phyloP scores from a whole-genome alignment of 805 yeast species.

The Wickerhamomyces strasburgensis region DNA sequence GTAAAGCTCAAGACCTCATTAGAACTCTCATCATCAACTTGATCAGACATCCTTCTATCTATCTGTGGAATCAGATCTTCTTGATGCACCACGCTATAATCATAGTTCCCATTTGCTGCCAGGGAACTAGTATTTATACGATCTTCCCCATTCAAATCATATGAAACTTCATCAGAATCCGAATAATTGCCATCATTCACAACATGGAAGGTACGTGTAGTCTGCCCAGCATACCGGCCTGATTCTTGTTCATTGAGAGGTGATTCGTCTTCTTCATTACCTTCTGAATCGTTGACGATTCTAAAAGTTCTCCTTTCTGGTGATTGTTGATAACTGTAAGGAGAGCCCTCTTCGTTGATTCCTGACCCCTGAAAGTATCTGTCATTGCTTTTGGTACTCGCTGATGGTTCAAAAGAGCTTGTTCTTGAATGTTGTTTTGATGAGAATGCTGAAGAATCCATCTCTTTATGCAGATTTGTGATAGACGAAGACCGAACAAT shows the following conservation, averaged over 20 bases:
- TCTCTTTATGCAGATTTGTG: background rate
- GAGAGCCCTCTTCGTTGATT: conserved; percentile 4
- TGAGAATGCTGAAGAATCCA: background rate
- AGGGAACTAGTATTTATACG: conserved; percentile 1
- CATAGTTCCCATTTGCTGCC: background rate
- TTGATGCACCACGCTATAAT: conserved; percentile 17
- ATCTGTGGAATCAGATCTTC: no score
- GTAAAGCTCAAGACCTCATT: conserved; percentile 28
- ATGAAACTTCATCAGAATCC: conserved; percentile 12
- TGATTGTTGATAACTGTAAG: conserved; percentile 9
- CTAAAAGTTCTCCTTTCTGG: conserved; percentile 9
- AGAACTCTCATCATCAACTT: conserved; percentile 18
- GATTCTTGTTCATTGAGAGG: background rate
- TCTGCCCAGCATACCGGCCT: background rate
- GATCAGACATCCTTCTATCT: no score
- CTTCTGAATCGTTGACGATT: conserved; percentile 7
- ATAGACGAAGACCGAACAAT: background rate
- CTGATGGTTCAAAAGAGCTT: background rate
- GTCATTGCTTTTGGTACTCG: background rate
- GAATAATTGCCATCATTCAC: conserved; percentile 26
- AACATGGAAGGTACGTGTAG: conserved; percentile 20
- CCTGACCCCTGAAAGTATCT: no score
- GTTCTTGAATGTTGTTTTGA: background rate
- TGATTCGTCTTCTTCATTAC: conserved; percentile 1
- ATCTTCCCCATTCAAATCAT: conserved; percentile 8